These are phyloP conservation scores for Sphaerobolus stellatus DNA, from an alignment of 1,284 basidiomycete genomes.

Conservation along the genomic window DNA sequence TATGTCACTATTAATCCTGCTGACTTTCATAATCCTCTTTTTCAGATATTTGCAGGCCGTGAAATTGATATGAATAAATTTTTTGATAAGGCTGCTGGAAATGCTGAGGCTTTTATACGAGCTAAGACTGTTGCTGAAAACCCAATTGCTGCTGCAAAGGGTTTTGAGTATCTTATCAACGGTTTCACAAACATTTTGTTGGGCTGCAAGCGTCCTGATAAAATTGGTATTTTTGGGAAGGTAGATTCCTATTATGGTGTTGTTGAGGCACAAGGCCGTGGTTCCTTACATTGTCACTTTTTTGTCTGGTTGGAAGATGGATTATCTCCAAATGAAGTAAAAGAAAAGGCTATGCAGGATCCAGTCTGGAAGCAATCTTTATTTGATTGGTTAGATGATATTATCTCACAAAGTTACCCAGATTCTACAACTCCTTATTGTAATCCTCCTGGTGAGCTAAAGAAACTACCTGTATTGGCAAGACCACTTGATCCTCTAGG, in stretches of 20 bases:
- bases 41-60: constrained; percentile 33
- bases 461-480: constrained; percentile 25
- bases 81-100: constrained; percentile 21
- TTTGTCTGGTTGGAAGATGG: constrained; percentile 42
- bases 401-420: constrained; percentile 21
- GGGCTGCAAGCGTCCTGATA: constrained; percentile 20
- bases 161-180: constrained; percentile 40
- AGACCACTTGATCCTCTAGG: not conserved
- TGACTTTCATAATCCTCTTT: constrained; percentile 37
- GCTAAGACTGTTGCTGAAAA: constrained; percentile 34
- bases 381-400: constrained; percentile 31
- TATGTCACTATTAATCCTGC: constrained; percentile 44
- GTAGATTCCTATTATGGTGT: constrained; percentile 24
- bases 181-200: constrained; percentile 33
- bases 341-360: constrained; percentile 21
- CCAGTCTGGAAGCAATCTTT: constrained; percentile 22
- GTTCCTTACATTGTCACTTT: constrained; percentile 44
- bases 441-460: not conserved
- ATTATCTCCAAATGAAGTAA: constrained; percentile 36
- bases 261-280: constrained; percentile 43
- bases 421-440: not conserved
- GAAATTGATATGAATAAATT: constrained; percentile 31
- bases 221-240: constrained; percentile 24
- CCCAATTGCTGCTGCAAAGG: constrained; percentile 34
- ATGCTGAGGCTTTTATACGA: constrained; percentile 28